phyloP scores from a whole-genome alignment of 495 filamentous ascomycete species.

The Annulohypoxylon maeteangense region DNA sequence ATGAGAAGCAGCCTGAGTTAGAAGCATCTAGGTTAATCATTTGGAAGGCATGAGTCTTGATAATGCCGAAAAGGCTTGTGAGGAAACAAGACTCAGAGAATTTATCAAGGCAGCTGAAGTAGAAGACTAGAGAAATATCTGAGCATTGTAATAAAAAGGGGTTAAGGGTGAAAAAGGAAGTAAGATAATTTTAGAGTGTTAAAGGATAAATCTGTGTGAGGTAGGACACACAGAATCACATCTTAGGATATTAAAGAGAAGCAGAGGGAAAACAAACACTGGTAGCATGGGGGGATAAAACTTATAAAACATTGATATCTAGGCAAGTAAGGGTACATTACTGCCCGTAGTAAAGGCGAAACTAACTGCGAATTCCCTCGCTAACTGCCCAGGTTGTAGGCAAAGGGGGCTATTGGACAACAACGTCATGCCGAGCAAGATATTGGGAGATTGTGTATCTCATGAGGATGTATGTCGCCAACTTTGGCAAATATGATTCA shows the following conservation, averaged over 20 bases:
- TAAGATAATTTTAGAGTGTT: not conserved
- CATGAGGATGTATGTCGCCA: not conserved
- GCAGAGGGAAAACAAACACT: not conserved
- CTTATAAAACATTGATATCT: not conserved
- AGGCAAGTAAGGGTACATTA: slow-evolving; percentile 1
- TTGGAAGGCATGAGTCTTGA: not conserved
- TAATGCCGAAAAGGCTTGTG: not conserved
- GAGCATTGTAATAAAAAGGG: not conserved
- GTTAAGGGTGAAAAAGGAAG: not conserved
- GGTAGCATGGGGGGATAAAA: not conserved
- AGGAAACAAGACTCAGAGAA: not conserved
- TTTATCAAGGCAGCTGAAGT: not conserved
- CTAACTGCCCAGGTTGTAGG: not conserved
- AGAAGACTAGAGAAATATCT: not conserved
- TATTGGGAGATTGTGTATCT: not conserved
- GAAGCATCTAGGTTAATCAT: not conserved
- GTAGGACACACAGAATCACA: slow-evolving; percentile 4
- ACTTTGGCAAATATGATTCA: not conserved
- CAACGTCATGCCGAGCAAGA: not conserved
- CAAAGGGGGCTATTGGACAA: not conserved
- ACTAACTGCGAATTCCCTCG: not conserved
- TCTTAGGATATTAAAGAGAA: not conserved
- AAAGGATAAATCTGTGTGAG: not conserved
- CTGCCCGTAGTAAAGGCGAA: not conserved
- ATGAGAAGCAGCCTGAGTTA: not conserved